Evolutionary conservation across 495 filamentous ascomycete species (phyloP), one percentile per base, ranked within the genome.

Genomic region (Friedmanniomyces simplex): DNA sequence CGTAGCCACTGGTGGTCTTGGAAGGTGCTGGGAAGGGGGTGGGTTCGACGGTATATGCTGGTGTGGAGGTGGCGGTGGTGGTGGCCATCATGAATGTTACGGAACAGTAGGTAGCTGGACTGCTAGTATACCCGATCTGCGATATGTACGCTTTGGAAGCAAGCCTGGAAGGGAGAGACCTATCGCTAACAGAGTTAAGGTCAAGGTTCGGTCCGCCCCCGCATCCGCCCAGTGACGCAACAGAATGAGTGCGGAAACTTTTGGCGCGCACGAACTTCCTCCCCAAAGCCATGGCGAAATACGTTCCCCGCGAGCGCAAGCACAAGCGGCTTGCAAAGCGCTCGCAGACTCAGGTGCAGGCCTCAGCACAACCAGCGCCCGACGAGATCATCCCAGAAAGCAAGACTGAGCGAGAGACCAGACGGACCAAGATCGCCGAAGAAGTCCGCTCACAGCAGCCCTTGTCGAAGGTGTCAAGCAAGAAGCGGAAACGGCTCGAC

Each of bases 401-500:
- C 42, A 82, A 86, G 67, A 73, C 71, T 36, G 84, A 88, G 62
- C 80, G 77, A 54, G 84, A 91, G 65, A 77, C 80, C 57, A 82
- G 79, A 66, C 86, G 82, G 66, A 75, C 80, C 53, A 78, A 85
- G 61, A 63, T 95, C 46, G 82, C 78, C 57, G 81, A 83, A n/a
- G 79, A 86, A 58, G 57, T 85, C 54, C 72, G 71, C 57, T 68
- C 70, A 13, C 76, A 78, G 54, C 78, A 87, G 50, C 71, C 77
- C n/a, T 25, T 55, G 8, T 30, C 41, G 12, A 88, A 87, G 66
- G 81, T 95, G 59, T 91, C 85, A 32, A 77, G 81, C 39, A 95
- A 97, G 75, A 99, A 99, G 73, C 80, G 88, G 54, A 97, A 96
- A 73, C 78, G 93, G 39, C 73, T 99, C 34, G 89, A 96, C 57